Evolutionary conservation across 495 filamentous ascomycete species (phyloP), one percentile per base, ranked within the genome.

Genomic region (Rhypophila decipiens): DNA sequence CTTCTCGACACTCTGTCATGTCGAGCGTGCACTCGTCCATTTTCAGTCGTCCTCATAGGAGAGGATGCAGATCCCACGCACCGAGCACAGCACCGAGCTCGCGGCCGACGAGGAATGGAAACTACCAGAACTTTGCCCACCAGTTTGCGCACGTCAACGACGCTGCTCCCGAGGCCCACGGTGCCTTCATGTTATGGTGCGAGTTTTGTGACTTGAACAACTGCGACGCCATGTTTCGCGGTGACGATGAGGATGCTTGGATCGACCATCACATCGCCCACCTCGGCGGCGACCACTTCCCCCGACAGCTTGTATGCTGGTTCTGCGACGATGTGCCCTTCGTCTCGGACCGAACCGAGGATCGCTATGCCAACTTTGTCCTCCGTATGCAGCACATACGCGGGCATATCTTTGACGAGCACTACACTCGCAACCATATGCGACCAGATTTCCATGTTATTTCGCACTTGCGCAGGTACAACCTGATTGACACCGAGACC

Each of bases 331-430:
- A 56, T 1, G 36, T 24, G 5, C 15, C 5, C 0, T 73, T 70
- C 34, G 50, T 58, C 22, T 41, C 53, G 12, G 0, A 35, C 0
- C 11, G 13, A 1, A 13, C 15, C 0, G 9, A 11, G 2, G 54
- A 64, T 9, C 45, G 38, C 5, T 44, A 33, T 1, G 10, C 5
- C 1, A 68, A 58, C 23, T 73, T 73, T n/a, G 17, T 50, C 0
- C 3, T 45, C 2, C 65, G 74, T 27, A 72, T 78, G 73, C 7
- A 45, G 7, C 76, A 79, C 48, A 70, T 77, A 33, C 55, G 48
- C 2, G 23, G 20, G 0, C 74, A 79, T 42, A 62, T 72, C 42
- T 18, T 46, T 5, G 40, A 60, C 3, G 54, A 62, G 18, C 33
- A 52, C 10, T 38, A 22, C 12, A 48, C 43, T 12, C 40, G 18